Evolutionary conservation across 2,329 filamentous ascomycete species (phyloP).

Genomic region (Chrysoporthe austroafricana): DNA sequence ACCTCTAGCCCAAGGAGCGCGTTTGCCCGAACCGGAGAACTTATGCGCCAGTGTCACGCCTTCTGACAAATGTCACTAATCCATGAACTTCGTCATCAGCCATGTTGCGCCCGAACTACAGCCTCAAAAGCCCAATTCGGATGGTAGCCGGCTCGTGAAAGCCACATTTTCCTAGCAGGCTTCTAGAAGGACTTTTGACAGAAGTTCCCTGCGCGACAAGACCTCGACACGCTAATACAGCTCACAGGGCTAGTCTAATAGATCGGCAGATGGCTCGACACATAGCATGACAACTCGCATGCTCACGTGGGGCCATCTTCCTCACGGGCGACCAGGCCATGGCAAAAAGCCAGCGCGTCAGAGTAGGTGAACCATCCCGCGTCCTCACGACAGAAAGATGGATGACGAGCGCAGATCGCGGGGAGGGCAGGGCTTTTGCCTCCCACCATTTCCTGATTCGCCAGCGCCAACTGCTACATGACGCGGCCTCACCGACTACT

Average conservation of each 20-base stretch:
- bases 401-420: too few species aligned
- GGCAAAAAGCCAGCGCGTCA: too few species aligned
- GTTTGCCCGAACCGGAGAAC: background rate
- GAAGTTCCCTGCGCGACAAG: background rate
- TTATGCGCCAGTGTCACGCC: background rate
- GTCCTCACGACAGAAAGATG: too few species aligned
- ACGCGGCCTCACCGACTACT: background rate
- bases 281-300: background rate
- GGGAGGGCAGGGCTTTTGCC: too few species aligned
- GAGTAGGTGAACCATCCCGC: too few species aligned
- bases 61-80: background rate
- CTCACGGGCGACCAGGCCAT: too few species aligned
- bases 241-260: background rate
- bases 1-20: background rate
- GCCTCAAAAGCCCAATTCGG: background rate
- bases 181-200: constrained; percentile 12
- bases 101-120: background rate
- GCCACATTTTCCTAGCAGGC: background rate
- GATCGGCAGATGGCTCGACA: background rate
- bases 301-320: too few species aligned
- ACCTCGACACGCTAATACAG: background rate
- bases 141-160: background rate
- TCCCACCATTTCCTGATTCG: background rate
- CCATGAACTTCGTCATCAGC: background rate
- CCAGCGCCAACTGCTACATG: background rate